Percentiles rank a stretch among this genome's conserved stretches.
These are phyloP conservation scores for Moesziomyces sp. DNA, from an alignment of 1,284 basidiomycete species.

Conservation along the genomic window DNA sequence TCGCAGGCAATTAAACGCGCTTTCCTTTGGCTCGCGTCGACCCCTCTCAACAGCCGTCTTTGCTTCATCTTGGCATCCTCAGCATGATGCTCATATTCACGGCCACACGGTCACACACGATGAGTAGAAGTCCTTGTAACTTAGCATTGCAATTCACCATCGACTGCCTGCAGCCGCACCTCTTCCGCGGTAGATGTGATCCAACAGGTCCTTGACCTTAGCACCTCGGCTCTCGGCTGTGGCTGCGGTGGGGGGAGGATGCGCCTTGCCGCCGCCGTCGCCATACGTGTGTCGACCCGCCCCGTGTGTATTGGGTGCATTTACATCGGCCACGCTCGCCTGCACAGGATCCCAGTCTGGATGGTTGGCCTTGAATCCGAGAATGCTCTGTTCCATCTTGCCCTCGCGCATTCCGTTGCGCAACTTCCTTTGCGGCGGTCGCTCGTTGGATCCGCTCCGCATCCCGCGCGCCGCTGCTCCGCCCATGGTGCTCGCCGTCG, in stretches of 20 bases:
- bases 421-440: conserved; percentile 57
- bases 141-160: conserved; percentile 12
- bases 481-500: conserved; percentile 71
- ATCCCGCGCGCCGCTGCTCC: conserved; percentile 29
- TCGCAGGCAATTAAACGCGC: no score
- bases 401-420: conserved; percentile 22
- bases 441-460: conserved; percentile 3
- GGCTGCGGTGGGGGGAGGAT: background rate
- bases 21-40: no score
- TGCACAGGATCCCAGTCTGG: conserved; percentile 93
- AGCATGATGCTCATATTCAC: no score
- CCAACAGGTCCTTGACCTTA: conserved; percentile 43
- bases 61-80: no score
- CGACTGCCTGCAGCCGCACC: conserved; percentile 21
- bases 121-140: no score
- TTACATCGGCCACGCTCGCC: conserved; percentile 11
- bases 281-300: conserved; percentile 5
- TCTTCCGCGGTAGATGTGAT: conserved; percentile 45
- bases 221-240: conserved; percentile 13
- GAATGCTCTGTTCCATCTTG: conserved; percentile 92
- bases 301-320: background rate
- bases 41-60: no score
- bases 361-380: conserved; percentile 91
- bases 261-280: conserved; percentile 7
- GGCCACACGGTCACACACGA: no score